phyloP scores from a whole-genome alignment of 768 basidiomycete species.

The Chiua virens region DNA sequence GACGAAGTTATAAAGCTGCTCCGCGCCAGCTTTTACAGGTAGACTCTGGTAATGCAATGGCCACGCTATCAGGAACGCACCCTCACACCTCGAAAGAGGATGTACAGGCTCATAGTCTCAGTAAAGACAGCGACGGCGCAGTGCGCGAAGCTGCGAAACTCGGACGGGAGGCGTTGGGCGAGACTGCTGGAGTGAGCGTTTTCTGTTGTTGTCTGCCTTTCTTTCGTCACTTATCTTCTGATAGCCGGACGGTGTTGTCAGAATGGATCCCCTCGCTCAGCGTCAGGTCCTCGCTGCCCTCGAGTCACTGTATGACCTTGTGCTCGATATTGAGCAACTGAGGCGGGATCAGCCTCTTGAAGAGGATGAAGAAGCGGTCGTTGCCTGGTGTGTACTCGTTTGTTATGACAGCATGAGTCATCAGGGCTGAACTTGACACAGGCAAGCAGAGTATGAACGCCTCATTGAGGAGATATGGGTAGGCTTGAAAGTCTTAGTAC shows the following conservation, averaged over 20 bases:
- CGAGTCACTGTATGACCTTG: constrained; percentile 83
- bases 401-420: not conserved
- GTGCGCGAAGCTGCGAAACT: constrained; percentile 75
- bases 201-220: not conserved
- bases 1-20: constrained; percentile 93
- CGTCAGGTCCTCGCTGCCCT: constrained; percentile 77
- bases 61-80: constrained; percentile 42
- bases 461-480: constrained; percentile 77
- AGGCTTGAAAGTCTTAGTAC: constrained; percentile 81
- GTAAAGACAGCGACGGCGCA: constrained; percentile 49
- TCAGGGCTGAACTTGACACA: constrained; percentile 27
- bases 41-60: constrained; percentile 46
- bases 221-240: constrained; percentile 1
- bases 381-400: constrained; percentile 43
- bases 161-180: constrained; percentile 70
- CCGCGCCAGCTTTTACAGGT: constrained; percentile 95
- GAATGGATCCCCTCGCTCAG: constrained; percentile 72
- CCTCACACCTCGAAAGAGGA: constrained; percentile 57
- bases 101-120: constrained; percentile 22
- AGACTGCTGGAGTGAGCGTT: constrained; percentile 49
- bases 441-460: constrained; percentile 56
- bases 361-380: constrained; percentile 44
- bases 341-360: constrained; percentile 71
- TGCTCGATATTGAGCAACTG: constrained; percentile 83
- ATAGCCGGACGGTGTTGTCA: constrained; percentile 62